A percentile compares a stretch with the other conserved stretches of the same genome.
Conservation (phyloP, 331 rosid species). For the Cydonia oblonga region DNA sequence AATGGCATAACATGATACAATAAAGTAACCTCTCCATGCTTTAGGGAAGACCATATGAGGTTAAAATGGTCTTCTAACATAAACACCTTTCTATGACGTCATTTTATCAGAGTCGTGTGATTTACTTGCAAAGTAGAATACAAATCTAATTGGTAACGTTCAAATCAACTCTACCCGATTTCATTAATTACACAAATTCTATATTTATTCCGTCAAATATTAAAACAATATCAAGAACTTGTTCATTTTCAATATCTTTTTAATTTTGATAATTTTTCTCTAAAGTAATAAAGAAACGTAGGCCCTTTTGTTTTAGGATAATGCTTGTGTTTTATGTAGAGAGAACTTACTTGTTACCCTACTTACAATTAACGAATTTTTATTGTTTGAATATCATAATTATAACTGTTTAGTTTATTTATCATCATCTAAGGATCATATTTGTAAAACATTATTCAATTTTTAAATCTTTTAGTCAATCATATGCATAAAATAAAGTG, state of each 20-base stretch:
- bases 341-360: no score
- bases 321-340: background rate
- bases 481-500: background rate
- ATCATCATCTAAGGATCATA: no score
- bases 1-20: no score
- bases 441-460: no score
- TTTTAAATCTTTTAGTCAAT: no score
- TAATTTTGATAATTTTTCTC: no score
- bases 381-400: no score
- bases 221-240: background rate
- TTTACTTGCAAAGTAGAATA: background rate
- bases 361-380: rapidly evolving
- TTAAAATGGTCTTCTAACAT: no score
- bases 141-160: background rate
- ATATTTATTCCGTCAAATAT: background rate
- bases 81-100: no score
- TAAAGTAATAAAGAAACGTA: no score
- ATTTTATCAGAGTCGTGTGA: background rate
- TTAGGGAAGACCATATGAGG: no score
- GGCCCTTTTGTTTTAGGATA: background rate
- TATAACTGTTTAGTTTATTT: rapidly evolving
- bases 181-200: background rate
- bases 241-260: background rate
- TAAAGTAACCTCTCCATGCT: no score
- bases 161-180: background rate